Base-by-base conservation (phyloP, 345 rosid genomes). In the Pugionium cornutum region DNA sequence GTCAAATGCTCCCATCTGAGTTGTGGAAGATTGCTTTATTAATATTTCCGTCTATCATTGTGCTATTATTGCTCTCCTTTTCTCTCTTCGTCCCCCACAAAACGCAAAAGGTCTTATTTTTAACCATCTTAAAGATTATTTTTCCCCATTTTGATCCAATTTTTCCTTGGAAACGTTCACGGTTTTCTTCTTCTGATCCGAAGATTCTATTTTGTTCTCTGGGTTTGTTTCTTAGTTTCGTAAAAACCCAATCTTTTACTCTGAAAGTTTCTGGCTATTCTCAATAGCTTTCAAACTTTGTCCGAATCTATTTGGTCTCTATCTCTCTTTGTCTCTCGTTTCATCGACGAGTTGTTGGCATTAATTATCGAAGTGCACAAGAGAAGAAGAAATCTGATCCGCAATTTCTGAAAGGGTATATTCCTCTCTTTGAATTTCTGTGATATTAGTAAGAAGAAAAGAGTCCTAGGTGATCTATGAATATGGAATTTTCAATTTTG, bases 1-100 rank as follows among this genome's bases (percentile, higher is more conserved):
- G 18, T 18, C 18, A 18, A 18, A 18, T 18, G 18, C 18, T 18
- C 18, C 18, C 18, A 18, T 18, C 0, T 18, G 18, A 18, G 18
- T 18, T 18, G 18, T 18, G 18, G 18, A 18, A 18, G 18, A 18
- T 18, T 18, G 18, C 18, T 18, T 18, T 18, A 18, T 18, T 18
- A 18, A 18, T 18, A 18, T 18, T 18, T 18, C 18, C 18, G 37
- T 59, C 49, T 2, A 73, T 73, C 58, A 73, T 60, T 73, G 49
- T 26, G 51, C 5, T 44, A 60, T 73, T 31, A 73, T 73, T 66
- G n/a, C 62, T 52, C 31, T 37, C 53, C 10, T 64, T 63, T 63
- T 6, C 5, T 18, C 32, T 9, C 37, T 10, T 35, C 26, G 8
- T 45, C 41, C 6, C 29, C 2, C 6, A 40, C 6, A 41, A 37